A percentile compares a stretch with the other conserved stretches of the same genome.
Evolutionary conservation across 202 grass and related monocot genomes (phyloP).

Genomic region (Cymbopogon flexuosus): DNA sequence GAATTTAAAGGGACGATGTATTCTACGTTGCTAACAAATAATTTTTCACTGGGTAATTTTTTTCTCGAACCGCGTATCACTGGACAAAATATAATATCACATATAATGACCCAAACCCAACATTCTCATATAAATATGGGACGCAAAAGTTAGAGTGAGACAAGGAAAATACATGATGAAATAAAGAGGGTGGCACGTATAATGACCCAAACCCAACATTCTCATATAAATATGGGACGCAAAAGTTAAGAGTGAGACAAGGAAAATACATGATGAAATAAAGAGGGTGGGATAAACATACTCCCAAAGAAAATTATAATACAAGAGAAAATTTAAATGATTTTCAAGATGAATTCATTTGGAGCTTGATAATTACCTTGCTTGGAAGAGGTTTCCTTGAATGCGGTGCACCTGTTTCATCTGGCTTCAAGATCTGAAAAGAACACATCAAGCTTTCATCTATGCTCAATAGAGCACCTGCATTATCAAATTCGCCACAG

Average conservation of each 20-base stretch:
- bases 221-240: neutral
- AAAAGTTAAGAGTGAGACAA: neutral
- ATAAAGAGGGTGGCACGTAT: too few species aligned
- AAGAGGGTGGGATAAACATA: neutral
- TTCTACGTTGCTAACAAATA: too few species aligned
- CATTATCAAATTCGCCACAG: conserved; percentile 96
- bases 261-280: neutral
- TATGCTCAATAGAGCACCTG: conserved; percentile 90
- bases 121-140: too few species aligned
- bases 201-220: neutral
- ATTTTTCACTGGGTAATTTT: too few species aligned
- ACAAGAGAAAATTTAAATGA: neutral
- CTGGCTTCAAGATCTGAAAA: conserved; percentile 88
- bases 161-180: too few species aligned
- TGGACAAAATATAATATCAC: too few species aligned
- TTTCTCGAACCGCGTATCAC: too few species aligned
- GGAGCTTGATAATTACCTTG: conserved; percentile 44
- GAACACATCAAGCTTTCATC: conserved; percentile 87
- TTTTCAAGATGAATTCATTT: neutral
- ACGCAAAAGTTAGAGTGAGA: too few species aligned
- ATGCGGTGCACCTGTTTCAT: conserved; percentile 43
- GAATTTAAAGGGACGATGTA: too few species aligned
- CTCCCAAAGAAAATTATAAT: neutral
- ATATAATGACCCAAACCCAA: too few species aligned
- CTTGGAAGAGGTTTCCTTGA: conserved; percentile 52